Evolutionary conservation across 805 yeast genomes (phyloP), one percentile per base, ranked within the genome.

Genomic region (Myxozyma monticola): DNA sequence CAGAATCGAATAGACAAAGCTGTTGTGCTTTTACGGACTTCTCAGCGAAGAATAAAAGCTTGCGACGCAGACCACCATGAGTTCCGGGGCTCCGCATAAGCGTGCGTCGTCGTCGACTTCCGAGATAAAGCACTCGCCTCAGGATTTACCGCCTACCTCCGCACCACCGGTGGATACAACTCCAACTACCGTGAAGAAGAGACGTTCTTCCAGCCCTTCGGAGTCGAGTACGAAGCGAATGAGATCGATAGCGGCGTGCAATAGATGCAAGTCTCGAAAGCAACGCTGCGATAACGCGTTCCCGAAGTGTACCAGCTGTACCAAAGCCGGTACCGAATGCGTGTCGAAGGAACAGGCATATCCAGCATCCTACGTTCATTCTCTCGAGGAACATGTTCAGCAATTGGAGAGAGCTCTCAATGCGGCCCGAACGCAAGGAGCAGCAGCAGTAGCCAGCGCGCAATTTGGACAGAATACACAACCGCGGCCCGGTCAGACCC

Each of bases 201-300:
- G n/a, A n/a, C 48, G 42, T 6, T 38, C 43, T 18, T 33, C 39
- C 10, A 43, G 47, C 17, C 47, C 47, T 3, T 4, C 36, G 10
- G 46, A 42, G 18, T 37, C 40, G n/a, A 42, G 52, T 15, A n/a
- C 24, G 17, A 54, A 54, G 31, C 35, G 58, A 10, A 15, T 43
- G 18, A 39, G 88, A 42, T 75, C 87, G 1, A 81, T 84, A 10
- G 77, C 86, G 0, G 95, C 95, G 1, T 88, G 96, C 64, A 85
- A 84, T 61, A 71, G 96, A 47, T 88, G 96, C 62, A 76, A 95
- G 20, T 62, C 66, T 47, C 80, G 82, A 56, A 84, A 84, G 62
- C 75, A 81, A 51, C 75, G 75, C 57, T 84, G 89, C 65, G 84
- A 84, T 54, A 83, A 79, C 48, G 76, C 75, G 51, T 79, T 81